Percentiles rank a stretch among this genome's conserved stretches.
Evolutionary conservation across 805 yeast species (phyloP).

Genomic region (Danielia oregonensis): DNA sequence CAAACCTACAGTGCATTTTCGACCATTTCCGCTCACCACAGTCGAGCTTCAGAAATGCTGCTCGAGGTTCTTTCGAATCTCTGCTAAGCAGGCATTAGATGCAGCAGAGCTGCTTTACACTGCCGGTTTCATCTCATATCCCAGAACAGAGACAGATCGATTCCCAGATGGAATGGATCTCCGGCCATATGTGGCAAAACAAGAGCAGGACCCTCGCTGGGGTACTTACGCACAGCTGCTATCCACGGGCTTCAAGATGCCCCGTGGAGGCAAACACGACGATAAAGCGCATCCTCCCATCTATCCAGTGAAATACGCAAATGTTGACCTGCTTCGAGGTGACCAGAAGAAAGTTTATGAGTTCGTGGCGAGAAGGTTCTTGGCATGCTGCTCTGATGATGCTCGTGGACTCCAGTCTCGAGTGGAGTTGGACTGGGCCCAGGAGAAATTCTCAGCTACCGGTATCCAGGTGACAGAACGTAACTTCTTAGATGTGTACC

Average conservation of each 20-base stretch:
- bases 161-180: constrained; percentile 80
- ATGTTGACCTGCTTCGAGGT: constrained; percentile 22
- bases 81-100: constrained; percentile 73
- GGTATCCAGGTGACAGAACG: constrained; percentile 71
- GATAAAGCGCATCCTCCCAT: constrained; percentile 99
- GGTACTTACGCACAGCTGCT: constrained; percentile 58
- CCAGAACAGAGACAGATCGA: constrained; percentile 94
- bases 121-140: constrained; percentile 85
- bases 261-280: constrained; percentile 78
- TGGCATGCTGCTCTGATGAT: constrained; percentile 90
- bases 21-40: constrained; percentile 91
- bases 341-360: constrained; percentile 76
- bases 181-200: constrained; percentile 55
- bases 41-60: constrained; percentile 90
- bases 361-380: constrained; percentile 76
- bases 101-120: constrained; percentile 85
- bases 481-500: constrained; percentile 79
- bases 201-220: constrained; percentile 57
- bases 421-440: constrained; percentile 69
- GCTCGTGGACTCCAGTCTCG: constrained; percentile 74
- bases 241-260: constrained; percentile 47
- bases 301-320: constrained; percentile 68
- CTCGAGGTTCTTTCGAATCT: constrained; percentile 64
- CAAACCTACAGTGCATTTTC: constrained; percentile 68
- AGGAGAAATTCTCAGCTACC: constrained; percentile 65